Evolutionary conservation across 768 basidiomycete species (phyloP), one percentile per base, ranked within the genome.

Genomic region (Boletus rex-veris): DNA sequence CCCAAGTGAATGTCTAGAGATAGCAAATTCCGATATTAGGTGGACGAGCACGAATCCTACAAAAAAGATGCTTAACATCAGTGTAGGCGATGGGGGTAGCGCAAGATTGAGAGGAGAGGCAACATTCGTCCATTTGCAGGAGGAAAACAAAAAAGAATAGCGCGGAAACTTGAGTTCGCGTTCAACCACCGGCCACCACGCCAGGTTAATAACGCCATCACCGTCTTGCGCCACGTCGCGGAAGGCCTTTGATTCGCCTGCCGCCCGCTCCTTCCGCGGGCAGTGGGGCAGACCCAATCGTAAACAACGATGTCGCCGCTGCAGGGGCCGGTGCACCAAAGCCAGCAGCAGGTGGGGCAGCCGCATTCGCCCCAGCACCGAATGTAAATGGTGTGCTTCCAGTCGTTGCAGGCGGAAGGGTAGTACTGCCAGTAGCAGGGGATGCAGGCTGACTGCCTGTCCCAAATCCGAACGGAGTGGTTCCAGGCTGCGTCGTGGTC

Each of bases 231-330:
- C 70, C 71, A 3, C 69, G 77, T 44, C 71, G 80, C 42, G 83
- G 83, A 44, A 85, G 73, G 51, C 80, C 82, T 70, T 81, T 82
- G 43, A 84, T 77, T 45, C 74, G 73, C 42, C 80, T 74, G 18
- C 59, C 64, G 49, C 73, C 75, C 36, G 64, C 54, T 40, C 71
- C 73, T 36, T 66, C 50, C 59, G 71, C 38, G 5, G 75, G 69
- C 24, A 77, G 59, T 16, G 84, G 79, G 2, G 80, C 76, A 44
- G 84, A 74, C 30, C 84, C 84, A 49, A 85, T 84, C 12, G 83
- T 85, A 61, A 85, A 85, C 35, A 85, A 55, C 3, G 70, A 60
- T 48, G 60, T 16, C 3, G 77, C 65, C 10, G 76, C 63, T 14
- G 72, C 70, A 35, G 67, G n/a, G 10, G 74, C 64, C 3, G 63